A percentile compares a stretch with the other conserved stretches of the same genome.
phyloP scores from a whole-genome alignment of 179 eudicot species.

The Vitellaria paradoxa region DNA sequence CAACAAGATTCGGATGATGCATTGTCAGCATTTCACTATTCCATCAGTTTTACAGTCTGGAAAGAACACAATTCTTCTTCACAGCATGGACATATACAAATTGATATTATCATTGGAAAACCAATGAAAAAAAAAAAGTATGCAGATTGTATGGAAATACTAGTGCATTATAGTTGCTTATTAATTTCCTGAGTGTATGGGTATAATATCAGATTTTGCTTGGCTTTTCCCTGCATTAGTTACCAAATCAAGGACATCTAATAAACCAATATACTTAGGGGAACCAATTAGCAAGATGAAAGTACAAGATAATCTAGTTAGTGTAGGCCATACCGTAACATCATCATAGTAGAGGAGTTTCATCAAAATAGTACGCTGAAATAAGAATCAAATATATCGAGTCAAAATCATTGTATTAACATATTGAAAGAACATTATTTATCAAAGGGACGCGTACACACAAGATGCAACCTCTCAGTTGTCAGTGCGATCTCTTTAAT shows the following conservation, averaged over 20 bases:
- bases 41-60: background rate
- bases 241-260: background rate
- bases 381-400: slow-evolving; percentile 13
- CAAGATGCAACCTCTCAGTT: slow-evolving; percentile 5
- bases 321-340: slow-evolving; percentile 65
- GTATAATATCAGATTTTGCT: background rate
- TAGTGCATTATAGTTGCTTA: background rate
- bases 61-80: background rate
- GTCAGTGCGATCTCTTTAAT: slow-evolving; percentile 2
- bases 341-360: slow-evolving; percentile 91
- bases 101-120: background rate
- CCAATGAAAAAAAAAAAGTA: background rate
- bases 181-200: background rate
- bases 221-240: background rate
- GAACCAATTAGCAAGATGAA: background rate
- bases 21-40: background rate
- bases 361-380: slow-evolving; percentile 94
- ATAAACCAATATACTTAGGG: background rate
- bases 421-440: background rate
- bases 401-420: background rate
- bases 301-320: background rate
- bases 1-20: background rate
- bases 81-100: background rate
- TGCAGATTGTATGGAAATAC: background rate
- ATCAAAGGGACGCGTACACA: slow-evolving; percentile 2